Base-by-base conservation (phyloP, 1,284 basidiomycete genomes). In the Tilletia caries region DNA sequence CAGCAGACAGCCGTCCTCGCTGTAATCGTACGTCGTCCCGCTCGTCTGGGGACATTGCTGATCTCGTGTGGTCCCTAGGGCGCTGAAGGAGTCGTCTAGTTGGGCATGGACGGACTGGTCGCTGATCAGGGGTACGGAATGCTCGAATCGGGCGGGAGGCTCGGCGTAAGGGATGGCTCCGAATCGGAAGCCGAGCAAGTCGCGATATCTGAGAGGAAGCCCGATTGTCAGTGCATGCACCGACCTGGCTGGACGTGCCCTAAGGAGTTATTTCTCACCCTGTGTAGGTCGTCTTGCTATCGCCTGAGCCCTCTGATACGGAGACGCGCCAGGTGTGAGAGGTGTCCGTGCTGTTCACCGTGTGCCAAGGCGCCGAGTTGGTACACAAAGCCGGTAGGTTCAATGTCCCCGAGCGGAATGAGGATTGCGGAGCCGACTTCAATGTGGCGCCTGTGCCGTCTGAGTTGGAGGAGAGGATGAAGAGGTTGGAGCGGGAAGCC, bases 1-100 rank as follows among this genome's bases (percentile, higher is more conserved):
- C 1, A 85, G 86, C 46, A 90, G 81, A 76, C 89, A 88, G 87
- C 79, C 81, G 62, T 86, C 82, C 25, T 64, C 62, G 62, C 12
- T 44, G 34, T 44, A 64, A 73, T 34, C 20, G 85, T 85, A 74
- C 1, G 29, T 27, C 5, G 34, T 44, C 13, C 33, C 62, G 32
- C 23, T 43, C 20, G 33, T 41, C 34, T 64, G 62, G 15, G 62
- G 62, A 43, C 62, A 64, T 83, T 84, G 32, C 84, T 84, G 27
- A 83, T 85, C 41, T 85, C 86, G 8, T 77, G 84, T 48, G 84
- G 86, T 65, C 75, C 86, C 64, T 80, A 81, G 43, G 84, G 83
- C 13, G 83, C 85, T 25, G 86, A 86, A 32, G 86, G 85, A 27
- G 83, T 86, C 15, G 86, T 86, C 0, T 69, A 87, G 12, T 83